phyloP scores from a whole-genome alignment of 2,329 filamentous ascomycete species.

The Sarocladium oryzae region DNA sequence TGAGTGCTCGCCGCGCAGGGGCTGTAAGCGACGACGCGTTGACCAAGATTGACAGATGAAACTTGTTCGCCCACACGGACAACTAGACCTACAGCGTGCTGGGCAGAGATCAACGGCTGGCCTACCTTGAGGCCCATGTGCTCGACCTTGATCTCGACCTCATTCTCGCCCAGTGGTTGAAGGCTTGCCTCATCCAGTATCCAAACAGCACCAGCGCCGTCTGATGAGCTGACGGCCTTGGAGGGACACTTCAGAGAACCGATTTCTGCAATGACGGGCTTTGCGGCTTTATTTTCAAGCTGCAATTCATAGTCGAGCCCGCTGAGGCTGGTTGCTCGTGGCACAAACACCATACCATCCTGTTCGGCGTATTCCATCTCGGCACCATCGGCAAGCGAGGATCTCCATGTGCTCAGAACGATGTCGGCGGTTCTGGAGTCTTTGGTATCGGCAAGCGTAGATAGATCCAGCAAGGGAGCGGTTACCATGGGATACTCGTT shows the following conservation, averaged over 20 bases:
- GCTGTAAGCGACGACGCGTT: too few relatives aligned
- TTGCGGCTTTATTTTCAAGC: background rate
- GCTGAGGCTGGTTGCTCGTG: conserved; percentile 11
- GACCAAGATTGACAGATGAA: too few relatives aligned
- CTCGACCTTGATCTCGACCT: conserved; percentile 14
- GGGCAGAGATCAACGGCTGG: too few relatives aligned
- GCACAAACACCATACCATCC: conserved; percentile 11
- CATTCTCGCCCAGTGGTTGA: conserved; percentile 13
- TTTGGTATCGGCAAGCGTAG: background rate
- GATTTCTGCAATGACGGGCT: background rate
- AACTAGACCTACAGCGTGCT: too few relatives aligned
- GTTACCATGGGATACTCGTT: conserved; percentile 13
- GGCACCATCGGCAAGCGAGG: background rate
- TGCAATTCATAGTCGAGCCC: conserved; percentile 11
- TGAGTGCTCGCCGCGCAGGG: too few relatives aligned
- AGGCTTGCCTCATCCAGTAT: background rate
- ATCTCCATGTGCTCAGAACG: conserved; percentile 2
- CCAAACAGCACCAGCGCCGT: background rate
- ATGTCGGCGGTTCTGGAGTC: background rate
- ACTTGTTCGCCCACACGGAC: too few relatives aligned
- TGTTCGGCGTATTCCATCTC: conserved; percentile 15
- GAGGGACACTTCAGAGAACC: background rate
- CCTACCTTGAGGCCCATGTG: conserved; percentile 13
- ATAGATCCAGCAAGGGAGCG: conserved; percentile 11
- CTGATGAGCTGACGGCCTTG: background rate